phyloP scores from a whole-genome alignment of 495 filamentous ascomycete genomes.

The Articulospora tetracladia region DNA sequence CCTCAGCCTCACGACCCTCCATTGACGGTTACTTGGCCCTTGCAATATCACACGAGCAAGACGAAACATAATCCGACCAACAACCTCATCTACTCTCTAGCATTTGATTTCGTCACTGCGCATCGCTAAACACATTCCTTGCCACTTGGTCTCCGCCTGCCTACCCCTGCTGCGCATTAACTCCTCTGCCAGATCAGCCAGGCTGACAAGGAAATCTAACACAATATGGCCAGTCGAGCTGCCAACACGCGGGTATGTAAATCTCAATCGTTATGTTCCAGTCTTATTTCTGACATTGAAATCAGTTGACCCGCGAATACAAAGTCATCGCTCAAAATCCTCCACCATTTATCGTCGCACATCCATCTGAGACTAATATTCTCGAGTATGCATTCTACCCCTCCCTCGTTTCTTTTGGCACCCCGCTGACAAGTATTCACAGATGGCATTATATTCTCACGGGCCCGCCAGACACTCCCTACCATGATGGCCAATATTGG shows the following conservation, averaged over 20 bases:
- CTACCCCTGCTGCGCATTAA: too few relatives aligned
- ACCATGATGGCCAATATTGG: conserved; percentile 96
- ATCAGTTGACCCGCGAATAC: conserved; percentile 88
- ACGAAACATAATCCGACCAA: too few relatives aligned
- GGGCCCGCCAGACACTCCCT: conserved; percentile 91
- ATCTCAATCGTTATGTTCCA: background rate
- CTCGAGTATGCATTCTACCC: conserved; percentile 60
- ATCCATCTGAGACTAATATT: conserved; percentile 93
- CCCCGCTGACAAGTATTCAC: conserved; percentile 8
- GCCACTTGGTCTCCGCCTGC: too few relatives aligned
- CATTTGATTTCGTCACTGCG: too few relatives aligned
- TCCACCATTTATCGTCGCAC: conserved; percentile 88
- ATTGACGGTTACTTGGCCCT: background rate
- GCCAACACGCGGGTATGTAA: conserved; percentile 76
- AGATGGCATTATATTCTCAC: conserved; percentile 99
- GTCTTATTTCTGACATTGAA: conserved; percentile 1
- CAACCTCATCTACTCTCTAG: too few relatives aligned
- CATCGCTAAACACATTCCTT: too few relatives aligned
- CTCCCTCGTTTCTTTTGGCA: background rate
- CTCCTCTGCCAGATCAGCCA: background rate
- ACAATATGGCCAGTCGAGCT: conserved; percentile 71
- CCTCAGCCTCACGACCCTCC: background rate
- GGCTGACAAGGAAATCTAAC: background rate
- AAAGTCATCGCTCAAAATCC: conserved; percentile 87
- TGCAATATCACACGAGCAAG: background rate